Percentiles rank a stretch among this genome's conserved stretches.
These are phyloP conservation scores for Chaetomiaceae sp. DNA, from an alignment of 2,329 filamentous ascomycete genomes.

Conservation along the genomic window DNA sequence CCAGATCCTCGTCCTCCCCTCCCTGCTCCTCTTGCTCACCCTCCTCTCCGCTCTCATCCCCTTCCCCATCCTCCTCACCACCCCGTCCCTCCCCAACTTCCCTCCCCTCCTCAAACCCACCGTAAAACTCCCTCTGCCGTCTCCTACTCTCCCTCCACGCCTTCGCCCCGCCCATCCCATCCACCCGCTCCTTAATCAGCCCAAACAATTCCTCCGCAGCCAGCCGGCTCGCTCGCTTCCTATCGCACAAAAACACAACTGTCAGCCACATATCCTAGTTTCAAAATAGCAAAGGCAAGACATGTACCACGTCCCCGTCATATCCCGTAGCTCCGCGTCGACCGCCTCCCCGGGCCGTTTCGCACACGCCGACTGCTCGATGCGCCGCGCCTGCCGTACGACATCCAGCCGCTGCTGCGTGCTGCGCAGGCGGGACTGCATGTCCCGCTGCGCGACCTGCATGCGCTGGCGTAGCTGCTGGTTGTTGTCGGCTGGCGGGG, in stretches of 20 bases:
- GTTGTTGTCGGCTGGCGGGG: no score
- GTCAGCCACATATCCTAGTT: no score
- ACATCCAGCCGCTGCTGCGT: constrained; percentile 29
- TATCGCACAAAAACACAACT: no score
- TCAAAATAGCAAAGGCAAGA: no score
- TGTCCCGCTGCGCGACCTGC: constrained; percentile 11
- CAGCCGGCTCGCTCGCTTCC: constrained; percentile 49
- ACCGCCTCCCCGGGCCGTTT: constrained; percentile 8
- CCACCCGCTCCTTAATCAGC: constrained; percentile 47
- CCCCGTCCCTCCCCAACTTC: background rate
- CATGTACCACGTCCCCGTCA: constrained; percentile 49
- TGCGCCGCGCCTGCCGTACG: constrained; percentile 43
- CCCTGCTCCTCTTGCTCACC: constrained; percentile 10
- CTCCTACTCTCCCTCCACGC: constrained; percentile 27
- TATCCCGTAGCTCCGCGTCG: constrained; percentile 48
- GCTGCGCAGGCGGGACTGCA: constrained; percentile 2
- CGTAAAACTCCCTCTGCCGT: constrained; percentile 18
- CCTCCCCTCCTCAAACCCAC: background rate
- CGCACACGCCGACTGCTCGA: constrained; percentile 30
- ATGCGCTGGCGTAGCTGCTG: constrained; percentile 15
- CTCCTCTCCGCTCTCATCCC: background rate
- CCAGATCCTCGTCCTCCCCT: constrained; percentile 11
- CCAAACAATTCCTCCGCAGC: constrained; percentile 64
- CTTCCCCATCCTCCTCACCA: constrained; percentile 4
- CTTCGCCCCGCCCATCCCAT: constrained; percentile 39